Evolutionary conservation across 2,329 filamentous ascomycete species (phyloP), one percentile per base, ranked within the genome.

Genomic region (Talaromyces sp.): DNA sequence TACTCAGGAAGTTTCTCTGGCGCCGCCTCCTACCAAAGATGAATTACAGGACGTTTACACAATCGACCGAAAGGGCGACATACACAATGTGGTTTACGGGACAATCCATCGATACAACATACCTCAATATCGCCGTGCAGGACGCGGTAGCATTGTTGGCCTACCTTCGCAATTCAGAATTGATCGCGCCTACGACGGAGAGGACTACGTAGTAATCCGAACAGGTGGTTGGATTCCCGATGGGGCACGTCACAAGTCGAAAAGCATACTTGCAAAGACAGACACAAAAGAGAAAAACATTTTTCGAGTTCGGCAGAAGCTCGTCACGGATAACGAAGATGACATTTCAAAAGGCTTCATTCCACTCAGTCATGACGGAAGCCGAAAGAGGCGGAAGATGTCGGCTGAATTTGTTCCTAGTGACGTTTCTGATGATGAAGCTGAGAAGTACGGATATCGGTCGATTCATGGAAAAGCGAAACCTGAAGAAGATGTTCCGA

Each of bases 11-110:
- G 64, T 45, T 31, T 35, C 43, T 19, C 37, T 35, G n/a, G 22
- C 24, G 22, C 33, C 33, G 31, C 50, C 35, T 52, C 52, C 19
- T 19, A 27, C 50, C 14, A 64, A 60, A 52, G 68, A 67, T 5
- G 70, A 72, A 24, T 65, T 48, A 7, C 63, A 69, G 4, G 71
- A 73, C 33, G 73, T 83, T 3, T 93, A 86, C 74, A 71, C 86
- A 52, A 72, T 91, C 60, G 94, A 98, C 76, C 86, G 82, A 48
- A 88, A 87, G 72, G 93, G 94, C 0, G 94, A 98, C 71, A 81
- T 84, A 4, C 84, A 92, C 57, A 92, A 95, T 68, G 76, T 90
- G 52, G 84, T 84, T 31, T 97, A 93, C 74, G 91, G 91, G 1
- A 84, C 86, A 33, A 83, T 90, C 45, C 88, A 97, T 73, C 86